Percentiles rank a stretch among this genome's conserved stretches.
phyloP scores from a whole-genome alignment of 129 eudicot species.

The Saussurea involucrata region DNA sequence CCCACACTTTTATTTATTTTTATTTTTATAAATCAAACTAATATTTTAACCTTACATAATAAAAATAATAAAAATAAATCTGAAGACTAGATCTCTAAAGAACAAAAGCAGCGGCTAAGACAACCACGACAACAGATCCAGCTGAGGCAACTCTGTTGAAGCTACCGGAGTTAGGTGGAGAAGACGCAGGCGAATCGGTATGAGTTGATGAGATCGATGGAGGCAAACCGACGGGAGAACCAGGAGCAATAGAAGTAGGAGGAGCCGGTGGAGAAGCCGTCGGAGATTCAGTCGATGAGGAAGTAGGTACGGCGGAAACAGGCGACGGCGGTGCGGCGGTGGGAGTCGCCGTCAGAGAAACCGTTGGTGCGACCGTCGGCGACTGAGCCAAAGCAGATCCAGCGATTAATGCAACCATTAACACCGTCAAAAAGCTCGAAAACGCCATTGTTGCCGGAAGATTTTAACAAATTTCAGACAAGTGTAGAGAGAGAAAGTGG shows the following conservation, averaged over 20 bases:
- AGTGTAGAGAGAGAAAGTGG: constrained; percentile 3
- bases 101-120: constrained; percentile 57
- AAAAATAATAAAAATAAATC: no score
- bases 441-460: constrained; percentile 36
- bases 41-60: no score
- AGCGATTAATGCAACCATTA: constrained; percentile 41
- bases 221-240: constrained; percentile 19
- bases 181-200: constrained; percentile 28
- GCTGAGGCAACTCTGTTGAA: constrained; percentile 51
- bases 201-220: constrained; percentile 31
- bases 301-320: constrained; percentile 27
- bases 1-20: no score
- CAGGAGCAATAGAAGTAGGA: constrained; percentile 24
- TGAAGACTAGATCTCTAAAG: constrained; percentile 37
- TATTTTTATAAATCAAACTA: no score
- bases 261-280: constrained; percentile 40
- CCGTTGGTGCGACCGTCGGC: constrained; percentile 46
- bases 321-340: constrained; percentile 38
- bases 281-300: constrained; percentile 38
- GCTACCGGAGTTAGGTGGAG: constrained; percentile 26
- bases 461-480: background rate
- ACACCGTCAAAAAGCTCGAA: constrained; percentile 21
- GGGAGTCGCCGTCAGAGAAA: constrained; percentile 41
- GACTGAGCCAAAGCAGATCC: constrained; percentile 63
- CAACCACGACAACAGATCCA: constrained; percentile 62